Evolutionary conservation across 2,329 filamentous ascomycete species (phyloP), one percentile per base, ranked within the genome.

Genomic region (Aspergillus nomiae): DNA sequence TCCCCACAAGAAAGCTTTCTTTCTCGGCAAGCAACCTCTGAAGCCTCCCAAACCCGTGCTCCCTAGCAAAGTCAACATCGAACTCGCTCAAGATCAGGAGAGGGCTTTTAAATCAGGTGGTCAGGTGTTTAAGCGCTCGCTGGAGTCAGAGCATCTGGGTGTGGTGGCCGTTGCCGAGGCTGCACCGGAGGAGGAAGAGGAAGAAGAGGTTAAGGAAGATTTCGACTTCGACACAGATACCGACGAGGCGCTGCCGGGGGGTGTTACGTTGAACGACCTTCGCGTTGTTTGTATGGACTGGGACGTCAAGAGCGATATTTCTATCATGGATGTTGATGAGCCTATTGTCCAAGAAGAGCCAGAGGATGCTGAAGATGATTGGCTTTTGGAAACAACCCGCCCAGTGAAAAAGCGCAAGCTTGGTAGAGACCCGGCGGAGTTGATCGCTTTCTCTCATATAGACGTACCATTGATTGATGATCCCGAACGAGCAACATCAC

Each of bases 251-350:
- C 74, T 82, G 10, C 80, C 80, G 21, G 91, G 89, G 36, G 92
- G 92, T 2, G 87, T 92, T 65, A 91, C 87, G 0, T 86, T 94
- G 77, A 86, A 90, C 58, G 94, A 98, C 71, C 87, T 99, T 60
- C 88, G 92, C 62, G 87, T 96, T 54, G 87, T 95, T 7, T 97
- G 94, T 72, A 88, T 92, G 63, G 92, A 97, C 74, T 98, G 92
- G 91, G 89, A 91, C 60, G 78, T 87, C 21, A 84, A 87, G 53
- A 87, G 89, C 58, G 79, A 85, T 26, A 76, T 82, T 30, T 80
- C 83, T 28, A 69, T 74, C 72, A 73, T 78, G 58, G 76, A 78
- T 30, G 58, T 71, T n/a, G 71, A 74, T 28, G 71, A 74, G 26
- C 57, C 65, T 16, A 45, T 62, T 10, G 32, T 48, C 12, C 46